A percentile compares a stretch with the other conserved stretches of the same genome.
Conservation (phyloP, 2,329 filamentous ascomycete species). For the Talaromyces sp. region DNA sequence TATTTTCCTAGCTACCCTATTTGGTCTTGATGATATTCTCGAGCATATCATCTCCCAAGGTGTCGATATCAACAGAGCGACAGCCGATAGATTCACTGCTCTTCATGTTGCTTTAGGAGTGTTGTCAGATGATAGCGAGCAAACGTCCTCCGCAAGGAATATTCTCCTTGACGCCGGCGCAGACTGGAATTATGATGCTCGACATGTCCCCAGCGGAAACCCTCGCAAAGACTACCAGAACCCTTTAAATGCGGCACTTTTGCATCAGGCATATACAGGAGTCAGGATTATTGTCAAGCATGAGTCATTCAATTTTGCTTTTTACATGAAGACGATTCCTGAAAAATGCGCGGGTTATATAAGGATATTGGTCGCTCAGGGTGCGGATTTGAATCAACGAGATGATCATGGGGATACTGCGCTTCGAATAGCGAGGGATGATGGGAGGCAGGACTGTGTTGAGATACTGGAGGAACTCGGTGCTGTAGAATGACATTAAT, state of each 20-base stretch:
- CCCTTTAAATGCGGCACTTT: neutral
- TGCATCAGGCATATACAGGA: neutral
- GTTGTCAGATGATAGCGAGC: neutral
- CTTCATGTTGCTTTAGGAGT: neutral
- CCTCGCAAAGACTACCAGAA: neutral
- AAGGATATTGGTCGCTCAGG: neutral
- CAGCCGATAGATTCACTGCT: neutral
- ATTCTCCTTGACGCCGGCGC: slow-evolving; percentile 13
- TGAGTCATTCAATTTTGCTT: slow-evolving; percentile 12
- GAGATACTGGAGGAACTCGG: slow-evolving; percentile 12
- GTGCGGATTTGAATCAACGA: slow-evolving; percentile 8
- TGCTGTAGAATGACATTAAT: neutral
- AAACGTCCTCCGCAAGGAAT: neutral
- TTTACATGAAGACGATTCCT: slow-evolving; percentile 10
- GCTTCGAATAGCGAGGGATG: slow-evolving; percentile 12
- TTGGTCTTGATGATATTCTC: slow-evolving; percentile 6
- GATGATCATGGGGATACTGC: slow-evolving; percentile 3
- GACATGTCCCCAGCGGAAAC: neutral
- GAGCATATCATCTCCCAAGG: slow-evolving; percentile 13
- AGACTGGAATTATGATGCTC: slow-evolving; percentile 12
- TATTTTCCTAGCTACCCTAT: neutral
- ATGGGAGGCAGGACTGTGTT: neutral
- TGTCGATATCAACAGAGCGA: slow-evolving; percentile 8
- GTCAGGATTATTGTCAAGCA: neutral
- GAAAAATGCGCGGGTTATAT: neutral